Percentiles rank a stretch among this genome's conserved stretches.
phyloP scores from a whole-genome alignment of 2,329 filamentous ascomycete species.

The Sarocladium oryzae region DNA sequence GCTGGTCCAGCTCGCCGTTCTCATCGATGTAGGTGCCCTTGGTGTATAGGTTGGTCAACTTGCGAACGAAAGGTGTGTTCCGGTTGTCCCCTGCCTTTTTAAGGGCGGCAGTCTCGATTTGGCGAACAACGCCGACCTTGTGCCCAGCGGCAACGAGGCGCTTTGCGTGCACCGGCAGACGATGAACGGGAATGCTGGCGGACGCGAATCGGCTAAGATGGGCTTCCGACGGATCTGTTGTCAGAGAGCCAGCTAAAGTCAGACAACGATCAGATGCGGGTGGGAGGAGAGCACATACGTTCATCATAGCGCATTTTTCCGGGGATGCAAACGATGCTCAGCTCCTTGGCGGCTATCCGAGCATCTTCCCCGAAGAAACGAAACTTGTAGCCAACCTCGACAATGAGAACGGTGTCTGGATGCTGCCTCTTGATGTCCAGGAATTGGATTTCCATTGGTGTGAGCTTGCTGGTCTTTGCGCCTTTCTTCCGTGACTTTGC shows the following conservation, averaged over 20 bases:
- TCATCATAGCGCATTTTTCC: constrained; percentile 94
- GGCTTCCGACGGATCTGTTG: constrained; percentile 77
- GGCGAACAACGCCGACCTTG: constrained; percentile 92
- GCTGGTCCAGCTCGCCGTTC: constrained; percentile 66
- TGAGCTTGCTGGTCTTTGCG: constrained; percentile 69
- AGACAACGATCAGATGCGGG: too few species aligned
- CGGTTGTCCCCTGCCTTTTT: constrained; percentile 94
- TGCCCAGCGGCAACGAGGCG: constrained; percentile 85
- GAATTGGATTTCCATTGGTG: constrained; percentile 89
- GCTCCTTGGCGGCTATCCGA: constrained; percentile 76
- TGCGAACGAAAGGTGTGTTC: constrained; percentile 84
- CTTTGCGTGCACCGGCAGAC: constrained; percentile 89
- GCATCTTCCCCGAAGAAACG: constrained; percentile 96
- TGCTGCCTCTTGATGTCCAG: constrained; percentile 90
- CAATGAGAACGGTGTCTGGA: constrained; percentile 80
- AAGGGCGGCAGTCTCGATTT: constrained; percentile 89
- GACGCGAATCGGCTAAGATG: constrained; percentile 90
- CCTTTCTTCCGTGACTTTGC: constrained; percentile 58
- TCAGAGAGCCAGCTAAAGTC: too few species aligned
- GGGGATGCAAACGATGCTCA: constrained; percentile 94
- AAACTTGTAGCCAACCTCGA: constrained; percentile 98
- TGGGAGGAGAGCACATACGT: constrained; percentile 39
- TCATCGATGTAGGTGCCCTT: constrained; percentile 98
- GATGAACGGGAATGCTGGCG: constrained; percentile 88
- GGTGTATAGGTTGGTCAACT: constrained; percentile 93